Evolutionary conservation across 495 filamentous ascomycete genomes (phyloP), one percentile per base, ranked within the genome.

Genomic region (Patellaria atrata): DNA sequence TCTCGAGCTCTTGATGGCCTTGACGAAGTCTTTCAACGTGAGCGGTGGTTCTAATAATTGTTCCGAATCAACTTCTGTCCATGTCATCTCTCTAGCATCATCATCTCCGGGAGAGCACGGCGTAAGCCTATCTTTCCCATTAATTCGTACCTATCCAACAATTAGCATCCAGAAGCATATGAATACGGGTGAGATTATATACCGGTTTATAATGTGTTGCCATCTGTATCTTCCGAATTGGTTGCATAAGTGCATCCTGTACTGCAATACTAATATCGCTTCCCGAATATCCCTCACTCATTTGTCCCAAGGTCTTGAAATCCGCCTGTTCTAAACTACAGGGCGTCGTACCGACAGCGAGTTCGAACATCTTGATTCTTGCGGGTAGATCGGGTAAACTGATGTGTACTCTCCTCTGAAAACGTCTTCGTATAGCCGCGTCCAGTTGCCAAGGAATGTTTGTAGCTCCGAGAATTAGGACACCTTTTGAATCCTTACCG

Each of bases 361-460:
- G 65, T 65, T 91, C 85, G 62, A 99, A 96, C 86, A 99, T 94
- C 51, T 79, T 85, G 57, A 84, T 87, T 32, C 89, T 73, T 24
- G 85, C 89, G 10, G 81, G 75, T 25, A 82, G 45, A 52, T 96
- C 89, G 2, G 89, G 89, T 36, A 97, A 55, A 46, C 75, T 80
- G 57, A 97, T 96, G 56, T 97, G 91, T 19, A 97, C 83, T 64
- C 89, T 64, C 45, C 87, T 64, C 58, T 99, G 89, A 68, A 99
- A 99, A 56, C 89, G 82, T 54, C 89, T 72, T 37, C 91, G 75
- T 50, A 99, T 96, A 38, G 89, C 89, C n/a, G 85, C 83, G 58
- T 99, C 89, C 24, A 99, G 68, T 59, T 99, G 89, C 89, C 89
- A 99, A 5, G 89, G 89, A 50, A 99, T 96, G 53, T 99, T 99